phyloP scores from a whole-genome alignment of 768 basidiomycete genomes.

The Psilocybe azurescens region DNA sequence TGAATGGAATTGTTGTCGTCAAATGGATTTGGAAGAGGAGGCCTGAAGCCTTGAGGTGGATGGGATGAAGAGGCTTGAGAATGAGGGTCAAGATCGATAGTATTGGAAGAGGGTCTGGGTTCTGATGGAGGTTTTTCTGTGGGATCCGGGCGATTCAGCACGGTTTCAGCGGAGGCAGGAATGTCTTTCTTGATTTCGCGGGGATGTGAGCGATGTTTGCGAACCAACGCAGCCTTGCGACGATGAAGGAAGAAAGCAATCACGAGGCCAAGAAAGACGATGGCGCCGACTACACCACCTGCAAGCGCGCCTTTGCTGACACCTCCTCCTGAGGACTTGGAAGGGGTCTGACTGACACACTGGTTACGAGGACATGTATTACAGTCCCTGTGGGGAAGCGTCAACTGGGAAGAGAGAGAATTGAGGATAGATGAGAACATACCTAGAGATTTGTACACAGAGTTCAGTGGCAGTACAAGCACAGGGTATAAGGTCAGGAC shows the following conservation, averaged over 20 bases:
- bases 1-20: constrained; percentile 81
- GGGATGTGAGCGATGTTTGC: constrained; percentile 35
- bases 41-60: constrained; percentile 39
- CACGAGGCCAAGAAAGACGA: constrained; percentile 62
- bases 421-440: constrained; percentile 22
- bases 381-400: constrained; percentile 60
- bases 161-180: constrained; percentile 77
- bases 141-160: constrained; percentile 84
- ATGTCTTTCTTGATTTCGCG: constrained; percentile 58
- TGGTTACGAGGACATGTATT: constrained; percentile 53
- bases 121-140: constrained; percentile 61
- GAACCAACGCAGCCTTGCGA: constrained; percentile 57
- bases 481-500: constrained; percentile 57
- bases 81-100: constrained; percentile 66
- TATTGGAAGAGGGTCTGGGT: constrained; percentile 44
- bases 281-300: constrained; percentile 69
- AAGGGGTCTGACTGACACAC: constrained; percentile 46
- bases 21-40: constrained; percentile 67
- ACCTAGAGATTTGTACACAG: constrained; percentile 70
- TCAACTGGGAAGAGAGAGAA: constrained; percentile 12
- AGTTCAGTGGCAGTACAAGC: constrained; percentile 57
- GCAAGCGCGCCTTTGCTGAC: constrained; percentile 75
- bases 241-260: constrained; percentile 65
- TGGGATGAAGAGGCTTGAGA: constrained; percentile 41
- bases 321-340: constrained; percentile 38